Base-by-base conservation (phyloP, 164 flowering plant species). In the Stephania cephalantha region DNA sequence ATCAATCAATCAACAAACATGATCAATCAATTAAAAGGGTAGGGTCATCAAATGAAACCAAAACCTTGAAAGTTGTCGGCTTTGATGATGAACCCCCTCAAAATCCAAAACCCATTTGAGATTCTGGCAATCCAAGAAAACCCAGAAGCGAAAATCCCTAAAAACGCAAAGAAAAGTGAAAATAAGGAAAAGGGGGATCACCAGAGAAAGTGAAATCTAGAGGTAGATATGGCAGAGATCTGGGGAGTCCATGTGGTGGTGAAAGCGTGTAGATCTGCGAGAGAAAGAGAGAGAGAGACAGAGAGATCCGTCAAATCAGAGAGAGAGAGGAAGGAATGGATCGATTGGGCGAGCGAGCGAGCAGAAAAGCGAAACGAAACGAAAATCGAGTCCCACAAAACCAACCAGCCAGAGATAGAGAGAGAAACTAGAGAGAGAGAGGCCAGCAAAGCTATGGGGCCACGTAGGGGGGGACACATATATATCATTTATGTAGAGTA, bases 361-460 rank as follows among this genome's bases (percentile, higher is more conserved):
- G 25, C 25, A 25, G 25, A 25, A 25, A 25, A 25, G 25, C 25
- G 25, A 25, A 25, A 25, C 25, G 25, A 25, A 25, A 25, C 72
- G 69, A 68, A 73, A 72, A 67, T 72, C 78, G 78, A 81, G 75
- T 46, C 74, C 76, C 78, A 73, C 65, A 72, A 72, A 78, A 73
- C 64, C 64, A 58, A 78, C 74, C 68, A 72, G 68, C 71, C 42
- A 70, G 31, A 69, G 71, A 69, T 70, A 73, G 80, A 73, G 72
- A 67, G 70, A 20, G 42, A 67, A 35, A 11, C 31, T 8, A 68
- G n/a, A 20, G 45, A 35, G 70, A 71, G 46, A 64, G 74, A 69
- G 3, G 79, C 81, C 83, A 81, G 79, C 79, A 70, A 81, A 75
- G 83, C 71, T 22, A 50, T 70, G 80, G 79, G 77, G 74, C 77